Conservation (phyloP, 257 asterid species). For the Solanum piurae region DNA sequence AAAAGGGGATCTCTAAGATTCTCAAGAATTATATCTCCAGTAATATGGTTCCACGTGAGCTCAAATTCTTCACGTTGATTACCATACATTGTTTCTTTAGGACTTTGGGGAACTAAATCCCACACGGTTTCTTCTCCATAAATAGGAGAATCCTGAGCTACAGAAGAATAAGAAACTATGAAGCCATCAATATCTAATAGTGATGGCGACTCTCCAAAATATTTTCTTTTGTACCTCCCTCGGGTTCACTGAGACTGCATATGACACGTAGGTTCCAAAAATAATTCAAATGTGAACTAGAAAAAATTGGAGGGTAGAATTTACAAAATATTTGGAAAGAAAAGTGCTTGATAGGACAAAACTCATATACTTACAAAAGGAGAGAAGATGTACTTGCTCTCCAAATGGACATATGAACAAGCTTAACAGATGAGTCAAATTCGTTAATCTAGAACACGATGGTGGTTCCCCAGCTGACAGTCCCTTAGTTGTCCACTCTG, state of each 20-base stretch:
- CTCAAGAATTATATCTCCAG: too few species aligned
- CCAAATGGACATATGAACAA: conserved; percentile 29
- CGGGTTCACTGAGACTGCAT: conserved; percentile 21
- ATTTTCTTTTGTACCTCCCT: neutral
- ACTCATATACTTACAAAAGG: conserved; percentile 30
- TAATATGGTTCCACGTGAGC: too few species aligned
- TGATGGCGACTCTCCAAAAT: neutral
- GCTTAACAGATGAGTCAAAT: conserved; percentile 41
- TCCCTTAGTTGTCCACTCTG: neutral
- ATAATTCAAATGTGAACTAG: neutral
- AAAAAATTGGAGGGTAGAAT: too few species aligned
- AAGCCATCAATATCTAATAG: neutral
- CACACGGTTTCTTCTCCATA: too few species aligned
- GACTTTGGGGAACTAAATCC: too few species aligned
- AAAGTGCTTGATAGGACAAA: neutral
- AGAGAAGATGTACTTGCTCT: conserved; percentile 49
- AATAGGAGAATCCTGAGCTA: too few species aligned
- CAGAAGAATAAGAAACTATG: too few species aligned
- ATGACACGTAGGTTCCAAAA: neutral
- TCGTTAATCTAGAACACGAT: conserved; percentile 36
- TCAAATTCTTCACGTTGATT: too few species aligned
- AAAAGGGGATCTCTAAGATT: too few species aligned
- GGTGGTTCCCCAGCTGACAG: conserved; percentile 38
- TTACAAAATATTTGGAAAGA: neutral
- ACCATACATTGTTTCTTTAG: too few species aligned